phyloP scores from a whole-genome alignment of 257 asterid species.

The Solanum neorickii region DNA sequence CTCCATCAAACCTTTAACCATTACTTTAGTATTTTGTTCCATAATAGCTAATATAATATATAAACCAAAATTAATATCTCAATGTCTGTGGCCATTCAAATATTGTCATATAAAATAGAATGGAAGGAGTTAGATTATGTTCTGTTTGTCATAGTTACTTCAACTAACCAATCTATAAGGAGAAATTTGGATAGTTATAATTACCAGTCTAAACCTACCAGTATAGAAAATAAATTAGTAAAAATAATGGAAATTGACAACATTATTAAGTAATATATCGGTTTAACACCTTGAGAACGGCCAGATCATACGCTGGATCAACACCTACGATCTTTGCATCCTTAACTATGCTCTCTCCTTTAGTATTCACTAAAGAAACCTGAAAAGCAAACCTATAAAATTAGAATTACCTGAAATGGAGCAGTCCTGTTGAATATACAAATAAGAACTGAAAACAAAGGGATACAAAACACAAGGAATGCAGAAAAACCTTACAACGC shows the following conservation, averaged over 20 bases:
- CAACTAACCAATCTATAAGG: neutral
- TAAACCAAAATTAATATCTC: neutral
- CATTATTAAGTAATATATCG: neutral
- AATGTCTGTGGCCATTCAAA: neutral
- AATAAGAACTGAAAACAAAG: neutral
- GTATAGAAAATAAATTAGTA: neutral
- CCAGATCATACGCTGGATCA: constrained; percentile 78
- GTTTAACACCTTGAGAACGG: constrained; percentile 60
- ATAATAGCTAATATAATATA: neutral
- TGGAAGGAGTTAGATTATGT: neutral
- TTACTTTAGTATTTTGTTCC: neutral
- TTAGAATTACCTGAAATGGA: neutral
- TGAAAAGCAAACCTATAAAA: neutral
- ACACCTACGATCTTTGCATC: constrained; percentile 61
- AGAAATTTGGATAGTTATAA: neutral
- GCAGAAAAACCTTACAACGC: constrained; percentile 74
- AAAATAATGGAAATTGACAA: neutral
- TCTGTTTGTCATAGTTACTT: neutral
- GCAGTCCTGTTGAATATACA: neutral
- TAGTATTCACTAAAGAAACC: constrained; percentile 57
- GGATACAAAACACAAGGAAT: neutral
- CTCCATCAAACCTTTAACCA: neutral
- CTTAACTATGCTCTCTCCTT: constrained; percentile 22
- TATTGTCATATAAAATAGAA: neutral
- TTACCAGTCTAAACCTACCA: neutral